Percentiles rank a stretch among this genome's conserved stretches.
phyloP scores from a whole-genome alignment of 805 yeast species.

The Ogataea henricii region DNA sequence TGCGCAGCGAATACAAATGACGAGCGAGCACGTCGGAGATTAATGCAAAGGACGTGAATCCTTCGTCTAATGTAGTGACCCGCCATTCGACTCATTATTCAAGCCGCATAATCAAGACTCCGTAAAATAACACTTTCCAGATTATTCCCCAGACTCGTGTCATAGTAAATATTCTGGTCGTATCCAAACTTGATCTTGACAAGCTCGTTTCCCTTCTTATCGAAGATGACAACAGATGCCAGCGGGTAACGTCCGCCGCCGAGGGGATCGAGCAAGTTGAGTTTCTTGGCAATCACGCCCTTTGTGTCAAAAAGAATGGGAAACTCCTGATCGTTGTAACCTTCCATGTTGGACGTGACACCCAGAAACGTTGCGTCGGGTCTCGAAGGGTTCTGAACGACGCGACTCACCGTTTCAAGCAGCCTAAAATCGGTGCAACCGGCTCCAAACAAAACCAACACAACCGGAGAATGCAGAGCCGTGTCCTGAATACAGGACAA shows the following conservation, averaged over 20 bases:
- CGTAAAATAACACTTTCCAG: conserved; percentile 20
- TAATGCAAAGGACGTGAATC: too few relatives aligned
- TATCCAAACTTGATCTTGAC: conserved; percentile 29
- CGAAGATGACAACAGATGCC: conserved; percentile 31
- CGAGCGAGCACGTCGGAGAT: not conserved
- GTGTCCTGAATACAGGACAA: conserved; percentile 5
- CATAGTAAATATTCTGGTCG: conserved; percentile 26
- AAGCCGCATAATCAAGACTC: conserved; percentile 17
- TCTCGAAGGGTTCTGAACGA: not conserved
- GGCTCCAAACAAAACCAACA: conserved; percentile 21
- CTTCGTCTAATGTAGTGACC: too few relatives aligned
- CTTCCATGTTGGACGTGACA: conserved; percentile 24
- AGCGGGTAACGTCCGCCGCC: conserved; percentile 40
- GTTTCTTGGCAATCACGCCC: conserved; percentile 28
- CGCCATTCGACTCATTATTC: not conserved
- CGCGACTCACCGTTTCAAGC: conserved; percentile 12
- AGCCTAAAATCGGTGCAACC: conserved; percentile 17
- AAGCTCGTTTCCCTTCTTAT: conserved; percentile 26
- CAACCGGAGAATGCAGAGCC: conserved; percentile 11
- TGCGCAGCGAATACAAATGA: not conserved
- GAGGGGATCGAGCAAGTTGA: conserved; percentile 34
- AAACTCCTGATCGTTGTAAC: conserved; percentile 18
- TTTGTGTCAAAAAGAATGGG: conserved; percentile 32
- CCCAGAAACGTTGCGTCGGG: conserved; percentile 20
- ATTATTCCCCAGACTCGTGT: conserved; percentile 13